These are phyloP conservation scores for Allomyces macrogynus DNA, from an alignment of 192 early-diverging fungal species.

Conservation along the genomic window DNA sequence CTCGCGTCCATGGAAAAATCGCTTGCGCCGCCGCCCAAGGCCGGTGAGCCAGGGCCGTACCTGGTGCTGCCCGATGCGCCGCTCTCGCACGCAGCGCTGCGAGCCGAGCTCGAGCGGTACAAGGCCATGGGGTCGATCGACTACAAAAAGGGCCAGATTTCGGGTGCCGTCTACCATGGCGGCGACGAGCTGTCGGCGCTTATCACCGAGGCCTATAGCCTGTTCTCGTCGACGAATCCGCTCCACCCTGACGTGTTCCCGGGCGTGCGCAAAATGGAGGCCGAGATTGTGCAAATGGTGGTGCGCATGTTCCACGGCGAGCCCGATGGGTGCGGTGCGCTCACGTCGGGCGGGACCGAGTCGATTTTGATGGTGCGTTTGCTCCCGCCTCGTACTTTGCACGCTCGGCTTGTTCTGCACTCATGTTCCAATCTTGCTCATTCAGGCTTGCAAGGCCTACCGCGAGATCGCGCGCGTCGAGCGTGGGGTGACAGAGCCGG, in stretches of 20 bases:
- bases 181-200: slow-evolving; percentile 58
- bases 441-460: slow-evolving; percentile 62
- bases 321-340: slow-evolving; percentile 51
- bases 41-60: slow-evolving; percentile 34
- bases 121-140: slow-evolving; percentile 39
- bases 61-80: slow-evolving; percentile 41
- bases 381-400: no score
- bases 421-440: no score
- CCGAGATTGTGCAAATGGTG: slow-evolving; percentile 86
- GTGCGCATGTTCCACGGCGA: slow-evolving; percentile 65
- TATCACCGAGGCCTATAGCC: slow-evolving; percentile 54
- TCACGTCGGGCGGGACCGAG: slow-evolving; percentile 90
- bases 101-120: slow-evolving; percentile 34
- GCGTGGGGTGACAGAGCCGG: slow-evolving; percentile 67
- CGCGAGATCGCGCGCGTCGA: slow-evolving; percentile 58
- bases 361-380: slow-evolving; percentile 54
- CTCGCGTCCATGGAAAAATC: slow-evolving; percentile 61
- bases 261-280: slow-evolving; percentile 83
- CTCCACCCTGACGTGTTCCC: slow-evolving; percentile 92
- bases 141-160: slow-evolving; percentile 70
- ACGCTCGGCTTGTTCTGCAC: neutral
- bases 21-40: slow-evolving; percentile 35
- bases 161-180: slow-evolving; percentile 85
- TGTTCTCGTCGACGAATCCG: slow-evolving; percentile 69
- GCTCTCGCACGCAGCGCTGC: slow-evolving; percentile 35